Evolutionary conservation across 108 stramenopile species (phyloP), one percentile per base, ranked within the genome.

Genomic region (Skeletonema menzelii): DNA sequence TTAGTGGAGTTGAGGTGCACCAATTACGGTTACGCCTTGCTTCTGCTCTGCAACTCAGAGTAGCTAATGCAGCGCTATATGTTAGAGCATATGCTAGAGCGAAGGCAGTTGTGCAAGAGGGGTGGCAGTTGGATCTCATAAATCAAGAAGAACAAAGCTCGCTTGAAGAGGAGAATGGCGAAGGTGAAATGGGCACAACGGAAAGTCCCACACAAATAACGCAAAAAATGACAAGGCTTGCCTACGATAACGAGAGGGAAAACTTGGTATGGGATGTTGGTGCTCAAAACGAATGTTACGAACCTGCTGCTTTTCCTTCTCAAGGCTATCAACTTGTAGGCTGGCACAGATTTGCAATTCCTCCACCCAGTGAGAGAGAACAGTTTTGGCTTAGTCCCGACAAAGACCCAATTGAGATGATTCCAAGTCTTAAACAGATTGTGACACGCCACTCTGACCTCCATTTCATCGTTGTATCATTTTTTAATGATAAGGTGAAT

Each of bases 241-340:
- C 91, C 24, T 92, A 75, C 65, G 91, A 92, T 68, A 78, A 79
- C 37, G 86, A 89, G 56, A 71, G 65, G 22, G 87, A 86, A 1
- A 92, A 92, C 59, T 72, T 73, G 64, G 6, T 40, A 17, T 76
- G 79, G n/a, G 91, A 92, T 82, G 11, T 31, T 26, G 15, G 13
- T 12, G 75, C 59, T 27, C 83, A 76, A 55, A 87, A 92, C 72
- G 91, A 86, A 72, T 80, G 62, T 35, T 92, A 92, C 62, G 91
- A 92, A 69, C 79, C 88, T 10, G 77, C 86, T 8, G 87, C 87
- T 44, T 85, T 86, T 11, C 73, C 72, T 8, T 80, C 77, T 47
- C 88, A 90, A 63, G 86, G 77, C 14, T 90, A 72, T 61, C n/a
- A 86, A 0, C 56, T 89, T 15, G 87, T 92, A 15, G 88, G 82